Conservation (phyloP, 2,329 filamentous ascomycete genomes). For the Zasmidium angulare region DNA sequence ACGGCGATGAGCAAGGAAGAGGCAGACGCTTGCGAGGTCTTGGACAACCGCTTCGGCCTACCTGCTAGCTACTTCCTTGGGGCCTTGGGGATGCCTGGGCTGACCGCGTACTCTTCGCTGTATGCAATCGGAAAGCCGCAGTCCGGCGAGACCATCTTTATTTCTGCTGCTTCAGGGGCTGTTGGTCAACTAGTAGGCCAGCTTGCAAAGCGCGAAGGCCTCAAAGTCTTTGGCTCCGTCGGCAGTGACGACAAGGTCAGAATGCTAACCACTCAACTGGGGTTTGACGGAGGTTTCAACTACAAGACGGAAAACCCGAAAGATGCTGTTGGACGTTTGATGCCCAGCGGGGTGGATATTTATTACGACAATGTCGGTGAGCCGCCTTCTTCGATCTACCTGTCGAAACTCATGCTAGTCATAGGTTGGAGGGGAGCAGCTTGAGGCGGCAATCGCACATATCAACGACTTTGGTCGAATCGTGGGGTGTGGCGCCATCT, state of each 20-base stretch:
- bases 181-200: slow-evolving; percentile 83
- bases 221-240: slow-evolving; percentile 76
- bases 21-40: slow-evolving; percentile 37
- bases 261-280: slow-evolving; percentile 68
- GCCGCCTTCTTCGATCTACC: too few species aligned
- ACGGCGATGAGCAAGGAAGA: slow-evolving; percentile 55
- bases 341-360: slow-evolving; percentile 76
- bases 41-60: slow-evolving; percentile 69
- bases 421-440: slow-evolving; percentile 63
- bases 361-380: slow-evolving; percentile 67
- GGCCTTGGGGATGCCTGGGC: slow-evolving; percentile 73
- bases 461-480: slow-evolving; percentile 69
- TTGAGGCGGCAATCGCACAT: slow-evolving; percentile 64
- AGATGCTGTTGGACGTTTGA: slow-evolving; percentile 68
- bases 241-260: slow-evolving; percentile 78
- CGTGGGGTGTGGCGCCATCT: slow-evolving; percentile 66
- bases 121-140: slow-evolving; percentile 74
- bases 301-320: slow-evolving; percentile 78
- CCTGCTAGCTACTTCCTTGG: slow-evolving; percentile 70
- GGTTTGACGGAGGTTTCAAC: slow-evolving; percentile 77
- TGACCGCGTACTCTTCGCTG: slow-evolving; percentile 73
- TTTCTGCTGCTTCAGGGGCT: slow-evolving; percentile 75
- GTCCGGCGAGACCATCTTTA: slow-evolving; percentile 78
- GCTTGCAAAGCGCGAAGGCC: slow-evolving; percentile 76
- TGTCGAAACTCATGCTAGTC: too few species aligned